A percentile compares a stretch with the other conserved stretches of the same genome.
Conservation (phyloP, 352 stramenopile genomes). For the Lagenidium giganteum region DNA sequence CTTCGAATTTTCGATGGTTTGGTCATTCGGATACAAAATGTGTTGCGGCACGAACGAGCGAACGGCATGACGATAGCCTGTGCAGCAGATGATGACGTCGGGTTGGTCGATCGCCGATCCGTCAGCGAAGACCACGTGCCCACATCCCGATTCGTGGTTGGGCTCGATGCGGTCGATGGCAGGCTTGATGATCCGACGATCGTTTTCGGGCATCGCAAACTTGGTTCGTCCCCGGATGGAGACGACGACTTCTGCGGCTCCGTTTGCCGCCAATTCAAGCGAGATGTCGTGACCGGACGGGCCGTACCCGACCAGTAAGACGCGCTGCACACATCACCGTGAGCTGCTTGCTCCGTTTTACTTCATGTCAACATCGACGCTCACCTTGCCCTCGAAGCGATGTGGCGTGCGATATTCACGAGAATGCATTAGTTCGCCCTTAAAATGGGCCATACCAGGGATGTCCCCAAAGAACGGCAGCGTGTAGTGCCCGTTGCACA, state of each 20-base stretch:
- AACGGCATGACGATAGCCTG: too few species aligned
- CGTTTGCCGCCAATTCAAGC: conserved; percentile 42
- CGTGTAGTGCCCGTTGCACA: conserved; percentile 80
- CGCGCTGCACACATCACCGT: too few species aligned
- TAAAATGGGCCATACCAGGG: conserved; percentile 42
- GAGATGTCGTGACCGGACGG: conserved; percentile 79
- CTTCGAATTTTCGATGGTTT: too few species aligned
- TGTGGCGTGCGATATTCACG: conserved; percentile 22
- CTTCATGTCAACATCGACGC: too few species aligned
- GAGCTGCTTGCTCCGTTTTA: too few species aligned
- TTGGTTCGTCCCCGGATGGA: conserved; percentile 35
- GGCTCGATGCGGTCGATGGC: conserved; percentile 38
- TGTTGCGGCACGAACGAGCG: too few species aligned
- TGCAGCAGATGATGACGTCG: too few species aligned
- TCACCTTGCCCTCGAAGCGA: conserved; percentile 16
- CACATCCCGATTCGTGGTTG: too few species aligned
- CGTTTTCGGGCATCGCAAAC: conserved; percentile 15
- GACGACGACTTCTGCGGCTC: conserved; percentile 49
- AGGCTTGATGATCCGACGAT: conserved; percentile 51
- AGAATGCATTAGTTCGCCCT: conserved; percentile 21
- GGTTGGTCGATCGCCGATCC: too few species aligned
- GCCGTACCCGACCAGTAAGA: conserved; percentile 61
- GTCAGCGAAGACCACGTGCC: conserved; percentile 61
- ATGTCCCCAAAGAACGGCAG: conserved; percentile 42
- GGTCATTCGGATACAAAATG: too few species aligned